phyloP scores from a whole-genome alignment of 78 protist genomes.

The Pigoraptor vietnamica region DNA sequence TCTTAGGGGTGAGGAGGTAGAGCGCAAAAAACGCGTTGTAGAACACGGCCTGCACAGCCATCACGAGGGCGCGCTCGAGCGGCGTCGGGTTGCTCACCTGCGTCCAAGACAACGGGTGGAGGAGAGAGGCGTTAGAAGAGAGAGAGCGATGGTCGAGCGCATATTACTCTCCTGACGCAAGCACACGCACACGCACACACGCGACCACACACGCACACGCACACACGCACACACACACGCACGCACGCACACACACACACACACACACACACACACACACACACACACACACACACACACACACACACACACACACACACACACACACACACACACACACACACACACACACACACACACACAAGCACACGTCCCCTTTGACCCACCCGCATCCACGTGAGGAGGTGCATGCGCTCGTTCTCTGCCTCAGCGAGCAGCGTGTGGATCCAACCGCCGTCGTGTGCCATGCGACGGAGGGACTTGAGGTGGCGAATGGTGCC shows the following conservation, averaged over 20 bases:
- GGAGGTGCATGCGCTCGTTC: constrained; percentile 89
- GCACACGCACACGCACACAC: no score
- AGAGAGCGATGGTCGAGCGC: neutral
- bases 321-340: no score
- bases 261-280: no score
- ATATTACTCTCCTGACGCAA: no score
- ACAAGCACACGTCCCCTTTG: no score
- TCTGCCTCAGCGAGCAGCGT: constrained; percentile 66
- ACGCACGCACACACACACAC: no score
- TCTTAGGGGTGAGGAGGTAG: constrained; percentile 46
- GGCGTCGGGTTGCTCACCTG: constrained; percentile 10
- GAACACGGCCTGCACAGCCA: constrained; percentile 50
- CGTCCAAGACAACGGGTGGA: constrained; percentile 68
- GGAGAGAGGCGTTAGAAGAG: neutral
- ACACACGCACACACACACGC: no score
- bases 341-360: no score
- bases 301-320: no score
- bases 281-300: no score
- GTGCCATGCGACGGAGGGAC: constrained; percentile 64
- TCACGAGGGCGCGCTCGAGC: constrained; percentile 15
- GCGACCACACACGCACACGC: no score
- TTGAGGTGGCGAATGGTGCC: constrained; percentile 68
- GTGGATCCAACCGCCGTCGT: constrained; percentile 62
- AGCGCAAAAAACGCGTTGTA: constrained; percentile 20
- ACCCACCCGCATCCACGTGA: constrained; percentile 37